Evolutionary conservation across 2,329 filamentous ascomycete species (phyloP), one percentile per base, ranked within the genome.

Genomic region (Penicillium sp.): DNA sequence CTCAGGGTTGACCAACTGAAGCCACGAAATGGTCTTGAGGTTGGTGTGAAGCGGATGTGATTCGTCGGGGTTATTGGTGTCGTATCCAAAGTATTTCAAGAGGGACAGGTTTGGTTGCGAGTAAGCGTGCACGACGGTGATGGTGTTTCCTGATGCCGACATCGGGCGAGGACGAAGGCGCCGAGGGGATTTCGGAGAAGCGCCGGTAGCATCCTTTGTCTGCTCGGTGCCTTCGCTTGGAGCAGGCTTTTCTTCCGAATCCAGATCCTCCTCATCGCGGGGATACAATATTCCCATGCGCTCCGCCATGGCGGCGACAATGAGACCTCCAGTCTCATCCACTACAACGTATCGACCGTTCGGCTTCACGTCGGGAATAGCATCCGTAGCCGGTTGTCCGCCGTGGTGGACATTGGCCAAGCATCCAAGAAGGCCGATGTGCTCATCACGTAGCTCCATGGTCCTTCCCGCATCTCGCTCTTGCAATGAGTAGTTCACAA

Each of bases 391-490:
- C 18, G 58, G 54, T 7, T 72, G 66, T n/a, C 72, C 80, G n/a
- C 77, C 79, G 57, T 84, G 89, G 68, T 95, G 89, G 1, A 95
- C 84, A 67, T 98, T 95, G 0, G 85, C 88, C 88, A 90, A 96
- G 66, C 89, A 93, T 6, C 86, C 87, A 12, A 95, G 75, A 47
- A 98, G 72, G 0, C 83, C 90, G 42, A 95, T 73, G 65, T 86
- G 81, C 70, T 98, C 93, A 56, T 93, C 86, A 46, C 91, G 78
- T 70, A 96, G 75, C 63, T 97, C 92, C 75, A 97, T 76, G 27
- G 95, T 87, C 68, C 87, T 89, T 52, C 77, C 75, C 0, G 88
- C 78, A 59, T 97, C 91, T 63, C 87, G 88, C 61, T 95, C 88
- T 49, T 86, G 78, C 43, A 95, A 72, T 63, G 92, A 78, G 76